These are phyloP conservation scores for Microascus cirrosus DNA, from an alignment of 2,329 filamentous ascomycete genomes.

Conservation along the genomic window DNA sequence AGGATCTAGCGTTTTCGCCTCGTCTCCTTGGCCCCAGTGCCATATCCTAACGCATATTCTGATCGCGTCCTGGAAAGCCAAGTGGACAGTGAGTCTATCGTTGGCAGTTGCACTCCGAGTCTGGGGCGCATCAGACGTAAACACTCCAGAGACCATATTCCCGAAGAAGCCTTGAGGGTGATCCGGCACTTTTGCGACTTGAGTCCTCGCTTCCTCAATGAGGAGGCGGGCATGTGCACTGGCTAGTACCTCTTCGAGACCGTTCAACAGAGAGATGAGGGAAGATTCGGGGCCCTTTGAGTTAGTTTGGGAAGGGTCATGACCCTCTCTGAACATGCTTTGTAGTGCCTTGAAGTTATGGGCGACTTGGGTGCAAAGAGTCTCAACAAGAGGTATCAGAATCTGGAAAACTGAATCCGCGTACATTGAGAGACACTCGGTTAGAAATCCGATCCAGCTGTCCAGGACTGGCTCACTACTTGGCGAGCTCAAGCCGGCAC, in stretches of 20 bases:
- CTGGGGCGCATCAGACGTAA: conserved; percentile 65
- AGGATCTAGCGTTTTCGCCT: conserved; percentile 47
- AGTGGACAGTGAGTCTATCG: conserved; percentile 78
- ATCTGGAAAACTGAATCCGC: conserved; percentile 79
- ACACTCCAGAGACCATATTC: conserved; percentile 87
- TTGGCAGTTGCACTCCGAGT: conserved; percentile 82
- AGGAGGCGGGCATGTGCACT: conserved; percentile 75
- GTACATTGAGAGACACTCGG: conserved; percentile 75
- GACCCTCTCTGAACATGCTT: conserved; percentile 38
- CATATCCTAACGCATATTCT: conserved; percentile 88
- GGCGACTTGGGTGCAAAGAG: conserved; percentile 69
- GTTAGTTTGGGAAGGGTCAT: conserved; percentile 11
- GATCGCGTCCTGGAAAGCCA: conserved; percentile 96
- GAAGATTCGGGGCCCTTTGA: conserved; percentile 50
- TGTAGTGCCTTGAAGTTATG: conserved; percentile 62
- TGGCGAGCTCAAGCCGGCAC: conserved; percentile 65
- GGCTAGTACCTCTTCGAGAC: conserved; percentile 81
- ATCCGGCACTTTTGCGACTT: conserved; percentile 65
- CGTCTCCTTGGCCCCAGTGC: conserved; percentile 71
- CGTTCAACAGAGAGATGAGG: conserved; percentile 79
- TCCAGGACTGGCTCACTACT: conserved; percentile 71
- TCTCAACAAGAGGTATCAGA: conserved; percentile 81
- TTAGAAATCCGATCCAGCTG: conserved; percentile 81
- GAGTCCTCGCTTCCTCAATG: conserved; percentile 59
- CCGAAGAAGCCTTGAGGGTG: conserved; percentile 83